phyloP scores from a whole-genome alignment of 768 basidiomycete genomes.

The Collybiopsis luxurians region DNA sequence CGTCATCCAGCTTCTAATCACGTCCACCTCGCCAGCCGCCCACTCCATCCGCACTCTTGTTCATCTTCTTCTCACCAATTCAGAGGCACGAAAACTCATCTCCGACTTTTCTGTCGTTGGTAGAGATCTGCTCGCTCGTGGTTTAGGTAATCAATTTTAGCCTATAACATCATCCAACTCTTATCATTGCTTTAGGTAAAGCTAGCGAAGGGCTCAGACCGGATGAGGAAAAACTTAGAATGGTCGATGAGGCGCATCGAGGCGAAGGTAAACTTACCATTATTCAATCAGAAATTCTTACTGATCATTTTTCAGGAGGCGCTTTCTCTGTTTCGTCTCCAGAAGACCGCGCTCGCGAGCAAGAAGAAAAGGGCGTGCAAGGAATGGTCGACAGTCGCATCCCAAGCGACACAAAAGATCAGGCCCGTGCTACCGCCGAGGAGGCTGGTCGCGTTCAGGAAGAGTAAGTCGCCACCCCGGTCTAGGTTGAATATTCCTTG shows the following conservation, averaged over 20 bases:
- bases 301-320: background rate
- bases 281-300: too few relatives aligned
- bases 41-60: constrained; percentile 86
- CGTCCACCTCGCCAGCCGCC: constrained; percentile 49
- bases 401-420: constrained; percentile 14
- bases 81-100: constrained; percentile 87
- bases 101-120: constrained; percentile 76
- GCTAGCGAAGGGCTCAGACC: constrained; percentile 72
- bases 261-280: constrained; percentile 18
- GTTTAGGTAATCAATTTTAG: constrained; percentile 30
- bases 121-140: constrained; percentile 79
- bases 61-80: constrained; percentile 87
- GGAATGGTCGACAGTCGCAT: background rate
- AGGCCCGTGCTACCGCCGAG: constrained; percentile 6
- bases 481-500: background rate
- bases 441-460: constrained; percentile 5
- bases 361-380: constrained; percentile 16
- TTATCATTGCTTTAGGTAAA: constrained; percentile 33
- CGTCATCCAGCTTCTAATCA: background rate
- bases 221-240: constrained; percentile 51
- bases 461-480: background rate
- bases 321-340: constrained; percentile 1
- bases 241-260: constrained; percentile 67
- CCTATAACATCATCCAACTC: background rate
- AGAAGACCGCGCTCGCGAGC: constrained; percentile 13